Conservation (phyloP, 345 rosid genomes). For the Citrus glauca region DNA sequence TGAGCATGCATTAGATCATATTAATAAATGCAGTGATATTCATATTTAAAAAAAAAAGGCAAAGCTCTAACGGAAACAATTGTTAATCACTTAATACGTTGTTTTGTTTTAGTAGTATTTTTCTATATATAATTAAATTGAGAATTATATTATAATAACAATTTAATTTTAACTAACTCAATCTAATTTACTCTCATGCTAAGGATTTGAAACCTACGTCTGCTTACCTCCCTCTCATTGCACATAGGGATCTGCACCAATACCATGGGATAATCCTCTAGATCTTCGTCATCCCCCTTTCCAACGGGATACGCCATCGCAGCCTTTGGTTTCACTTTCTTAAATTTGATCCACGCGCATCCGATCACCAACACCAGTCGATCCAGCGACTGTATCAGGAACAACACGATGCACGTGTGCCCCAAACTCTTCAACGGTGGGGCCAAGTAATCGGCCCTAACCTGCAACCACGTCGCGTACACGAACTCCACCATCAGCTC, state of each 20-base stretch:
- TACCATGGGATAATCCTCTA: slow-evolving; percentile 79
- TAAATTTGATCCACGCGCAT: slow-evolving; percentile 70
- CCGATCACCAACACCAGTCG: slow-evolving; percentile 67
- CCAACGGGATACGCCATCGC: slow-evolving; percentile 34
- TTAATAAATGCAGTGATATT: too few species aligned
- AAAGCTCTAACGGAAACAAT: too few species aligned
- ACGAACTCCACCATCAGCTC: slow-evolving; percentile 48
- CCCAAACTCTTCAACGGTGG: slow-evolving; percentile 77
- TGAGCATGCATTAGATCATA: too few species aligned
- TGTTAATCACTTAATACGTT: too few species aligned
- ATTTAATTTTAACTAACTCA: not conserved
- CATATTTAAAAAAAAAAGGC: too few species aligned
- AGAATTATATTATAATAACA: too few species aligned
- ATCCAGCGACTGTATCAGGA: slow-evolving; percentile 80
- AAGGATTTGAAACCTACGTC: slow-evolving; percentile 40
- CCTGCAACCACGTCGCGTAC: slow-evolving; percentile 70
- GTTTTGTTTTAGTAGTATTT: too few species aligned
- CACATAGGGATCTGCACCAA: slow-evolving; percentile 96
- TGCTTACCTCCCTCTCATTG: slow-evolving; percentile 97
- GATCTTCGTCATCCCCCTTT: slow-evolving; percentile 25
- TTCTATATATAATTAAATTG: too few species aligned
- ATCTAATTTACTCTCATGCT: not conserved
- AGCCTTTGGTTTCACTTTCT: slow-evolving; percentile 60
- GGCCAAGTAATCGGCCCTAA: slow-evolving; percentile 66
- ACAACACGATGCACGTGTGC: slow-evolving; percentile 70